Base-by-base conservation (phyloP, 495 filamentous ascomycete genomes). In the Neohortaea acidophila region DNA sequence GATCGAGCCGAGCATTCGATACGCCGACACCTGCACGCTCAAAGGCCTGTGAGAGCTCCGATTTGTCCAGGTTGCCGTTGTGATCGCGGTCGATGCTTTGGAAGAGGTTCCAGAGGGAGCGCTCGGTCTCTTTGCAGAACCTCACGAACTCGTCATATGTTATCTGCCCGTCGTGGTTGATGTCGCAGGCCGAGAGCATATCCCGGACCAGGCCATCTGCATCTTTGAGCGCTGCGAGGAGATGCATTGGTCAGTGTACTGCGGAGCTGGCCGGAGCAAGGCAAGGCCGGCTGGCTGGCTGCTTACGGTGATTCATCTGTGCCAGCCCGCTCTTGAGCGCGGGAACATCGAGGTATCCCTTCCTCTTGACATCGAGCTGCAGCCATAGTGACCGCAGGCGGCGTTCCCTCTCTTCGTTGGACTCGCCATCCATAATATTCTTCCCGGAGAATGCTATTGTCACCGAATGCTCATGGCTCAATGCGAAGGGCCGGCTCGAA, bases 61-160 rank as follows among this genome's bases (percentile, higher is more conserved):
- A 59, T 56, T 89, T 89, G 51, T 92, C 82, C 28, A 97, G 66
- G 59, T 84, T 84, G 35, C 86, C 86, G 55, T 93, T 85, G 17
- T 73, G 63, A 51, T 96, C 77, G 39, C 70, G 69, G 56, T 97
- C 89, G 44, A 97, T 94, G 35, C 70, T 77, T 49, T 77, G 69
- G 62, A 96, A 97, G 26, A 97, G 72, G 23, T 68, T 47, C 60
- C 71, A 75, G 12, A 97, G 66, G 47, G 92, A 76, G 36, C 70
- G 69, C 52, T 97, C 89, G 22, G 89, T 85, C 29, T 77, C 65
- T 44, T 83, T 71, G 53, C 94, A 83, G 53, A 97, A 97, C 34
- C 65, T 59, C 30, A 77, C 77, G 51, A 97, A 97, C 59, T 97
- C 86, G 55, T 79, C 68, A 57, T 84, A 94, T 55, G 89, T 78